Evolutionary conservation across 352 stramenopile genomes (phyloP).

Genomic region (Globisporangium spiculum): DNA sequence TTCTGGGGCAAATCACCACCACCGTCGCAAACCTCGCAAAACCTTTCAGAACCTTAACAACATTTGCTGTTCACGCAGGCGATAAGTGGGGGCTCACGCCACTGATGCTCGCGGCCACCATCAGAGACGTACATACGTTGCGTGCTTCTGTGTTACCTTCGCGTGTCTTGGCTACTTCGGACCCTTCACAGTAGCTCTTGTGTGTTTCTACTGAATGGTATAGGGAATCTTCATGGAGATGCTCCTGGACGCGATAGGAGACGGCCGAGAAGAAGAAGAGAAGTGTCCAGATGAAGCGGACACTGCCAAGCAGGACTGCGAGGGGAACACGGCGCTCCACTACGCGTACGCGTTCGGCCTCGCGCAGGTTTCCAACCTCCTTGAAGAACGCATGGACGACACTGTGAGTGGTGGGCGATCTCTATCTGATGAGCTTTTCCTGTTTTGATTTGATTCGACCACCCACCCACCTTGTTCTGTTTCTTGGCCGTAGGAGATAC

Average conservation of each 20-base stretch:
- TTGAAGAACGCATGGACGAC: conserved; percentile 41
- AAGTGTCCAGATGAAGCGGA: conserved; percentile 13
- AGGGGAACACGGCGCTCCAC: conserved; percentile 56
- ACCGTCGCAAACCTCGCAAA: too few species aligned
- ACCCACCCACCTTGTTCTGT: background rate
- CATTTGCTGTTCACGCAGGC: conserved; percentile 4
- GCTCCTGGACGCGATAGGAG: conserved; percentile 27
- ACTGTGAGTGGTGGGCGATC: conserved; percentile 14
- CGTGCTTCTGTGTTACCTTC: background rate
- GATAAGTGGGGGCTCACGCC: conserved; percentile 66
- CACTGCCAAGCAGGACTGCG: conserved; percentile 26
- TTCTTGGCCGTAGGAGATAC: conserved; percentile 24
- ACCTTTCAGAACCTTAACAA: conserved; percentile 7
- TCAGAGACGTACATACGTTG: conserved; percentile 24
- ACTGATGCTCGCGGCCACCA: conserved; percentile 51
- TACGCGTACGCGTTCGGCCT: conserved; percentile 69
- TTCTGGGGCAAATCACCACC: too few species aligned
- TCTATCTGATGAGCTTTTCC: background rate
- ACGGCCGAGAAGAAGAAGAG: conserved; percentile 13
- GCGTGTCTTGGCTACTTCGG: background rate
- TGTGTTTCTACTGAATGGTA: background rate
- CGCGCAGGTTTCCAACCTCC: conserved; percentile 36
- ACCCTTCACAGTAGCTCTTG: background rate
- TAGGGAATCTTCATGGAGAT: conserved; percentile 33
- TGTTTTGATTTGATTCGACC: background rate